Base-by-base conservation (phyloP, 441 rosid genomes). In the Daphne laureola region DNA sequence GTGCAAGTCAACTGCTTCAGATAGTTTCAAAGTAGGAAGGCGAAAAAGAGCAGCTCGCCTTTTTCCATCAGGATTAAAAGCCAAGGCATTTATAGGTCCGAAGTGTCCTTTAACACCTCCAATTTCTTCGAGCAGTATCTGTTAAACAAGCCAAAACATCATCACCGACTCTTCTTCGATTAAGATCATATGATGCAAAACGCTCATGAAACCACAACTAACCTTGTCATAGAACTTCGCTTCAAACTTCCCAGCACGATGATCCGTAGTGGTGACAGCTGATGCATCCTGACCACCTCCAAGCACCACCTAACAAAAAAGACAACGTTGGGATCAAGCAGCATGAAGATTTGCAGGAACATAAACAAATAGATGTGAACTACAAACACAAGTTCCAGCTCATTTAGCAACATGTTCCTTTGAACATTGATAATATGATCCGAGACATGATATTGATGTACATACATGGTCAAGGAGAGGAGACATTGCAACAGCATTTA, bases 271-370 rank as follows among this genome's bases (percentile, higher is more conserved):
- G 8, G 98, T 92, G 55, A 92, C 96, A 43, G 96, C 71, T 36
- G 95, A 88, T 54, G 98, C 96, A 77, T 92, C 91, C 63, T 92
- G 98, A 70, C 98, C 98, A 67, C 98, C 96, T 70, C 98, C 96
- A 72, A 88, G 86, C 44, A 86, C 95, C 67, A 88, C 95, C 96
- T 92, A 54, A 46, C 47, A 64, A 16, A 23, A 49, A 25, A 16
- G 44, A 9, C 45, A 55, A 16, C 46, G 4, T 4, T n/a, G 38
- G 17, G 51, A 46, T 11, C 15, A 21, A 47, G 52, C 23, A 9
- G 31, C 16, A 44, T 5, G 15, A 57, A 50, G 17, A 36, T 52
- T 0, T 6, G 40, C 18, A 49, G 14, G 15, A 7, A 53, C 5
- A 8, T 4, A 26, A 3, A 17, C 54, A 18, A 17, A 5, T 15